These are phyloP conservation scores for Effrenium voratum DNA, from an alignment of 73 alveolate genomes.

Conservation along the genomic window DNA sequence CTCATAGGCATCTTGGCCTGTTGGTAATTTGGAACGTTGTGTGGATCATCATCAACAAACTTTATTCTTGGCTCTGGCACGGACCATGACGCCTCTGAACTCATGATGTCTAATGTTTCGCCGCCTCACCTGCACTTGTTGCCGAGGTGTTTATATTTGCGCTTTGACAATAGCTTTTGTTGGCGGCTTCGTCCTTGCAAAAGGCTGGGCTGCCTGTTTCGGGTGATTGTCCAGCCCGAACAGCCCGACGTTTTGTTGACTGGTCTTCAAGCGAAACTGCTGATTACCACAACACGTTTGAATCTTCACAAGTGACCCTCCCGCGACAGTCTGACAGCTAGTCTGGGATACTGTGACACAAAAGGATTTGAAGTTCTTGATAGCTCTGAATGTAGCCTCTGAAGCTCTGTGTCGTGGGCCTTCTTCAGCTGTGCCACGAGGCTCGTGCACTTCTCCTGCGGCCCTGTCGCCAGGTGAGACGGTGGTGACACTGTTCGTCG, in stretches of 20 bases:
- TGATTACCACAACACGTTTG: no score
- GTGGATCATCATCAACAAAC: neutral
- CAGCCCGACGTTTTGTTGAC: no score
- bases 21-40: neutral
- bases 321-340: no score
- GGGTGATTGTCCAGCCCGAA: no score
- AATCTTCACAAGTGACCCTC: no score
- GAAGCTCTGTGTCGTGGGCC: neutral
- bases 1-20: neutral
- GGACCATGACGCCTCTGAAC: no score
- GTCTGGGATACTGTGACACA: no score
- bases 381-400: neutral
- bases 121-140: no score
- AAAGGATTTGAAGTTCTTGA: neutral
- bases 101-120: no score
- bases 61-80: neutral
- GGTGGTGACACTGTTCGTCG: slow-evolving; percentile 34
- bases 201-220: slow-evolving; percentile 1
- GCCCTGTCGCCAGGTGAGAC: slow-evolving; percentile 25
- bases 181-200: slow-evolving; percentile 46
- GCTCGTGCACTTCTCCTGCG: no score
- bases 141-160: slow-evolving; percentile 60
- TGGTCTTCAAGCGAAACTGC: no score
- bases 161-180: slow-evolving; percentile 44
- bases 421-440: neutral